Evolutionary conservation across 352 stramenopile genomes (phyloP).

Genomic region (Phytophthora idaei): DNA sequence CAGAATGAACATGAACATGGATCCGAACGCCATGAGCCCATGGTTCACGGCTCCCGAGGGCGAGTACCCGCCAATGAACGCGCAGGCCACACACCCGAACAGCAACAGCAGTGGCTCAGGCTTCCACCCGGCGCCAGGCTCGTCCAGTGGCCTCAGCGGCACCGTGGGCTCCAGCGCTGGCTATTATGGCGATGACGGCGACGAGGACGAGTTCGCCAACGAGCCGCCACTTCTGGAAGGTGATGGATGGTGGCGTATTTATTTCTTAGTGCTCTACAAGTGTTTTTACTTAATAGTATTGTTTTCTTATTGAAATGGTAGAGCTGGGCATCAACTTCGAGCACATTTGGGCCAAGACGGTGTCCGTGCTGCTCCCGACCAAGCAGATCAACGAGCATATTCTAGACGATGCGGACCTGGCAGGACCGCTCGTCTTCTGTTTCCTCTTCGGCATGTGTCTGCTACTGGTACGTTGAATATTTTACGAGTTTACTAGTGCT

Average conservation of each 20-base stretch:
- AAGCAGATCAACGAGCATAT: slow-evolving; percentile 90
- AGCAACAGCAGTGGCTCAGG: slow-evolving; percentile 20
- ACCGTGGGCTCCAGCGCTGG: slow-evolving; percentile 26
- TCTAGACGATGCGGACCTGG: slow-evolving; percentile 93
- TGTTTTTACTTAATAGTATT: slow-evolving; percentile 9
- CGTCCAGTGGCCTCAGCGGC: slow-evolving; percentile 31
- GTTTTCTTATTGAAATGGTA: slow-evolving; percentile 23
- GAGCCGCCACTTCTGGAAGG: slow-evolving; percentile 96
- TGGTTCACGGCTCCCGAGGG: slow-evolving; percentile 69
- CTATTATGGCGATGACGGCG: slow-evolving; percentile 40
- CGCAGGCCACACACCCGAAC: slow-evolving; percentile 25
- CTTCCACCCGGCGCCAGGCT: slow-evolving; percentile 32
- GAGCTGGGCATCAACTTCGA: slow-evolving; percentile 98
- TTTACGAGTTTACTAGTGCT: slow-evolving; percentile 1
- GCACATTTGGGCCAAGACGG: slow-evolving; percentile 97
- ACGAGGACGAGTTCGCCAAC: slow-evolving; percentile 94
- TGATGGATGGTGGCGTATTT: slow-evolving; percentile 24
- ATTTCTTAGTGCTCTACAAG: slow-evolving; percentile 4
- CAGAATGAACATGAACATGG: slow-evolving; percentile 84
- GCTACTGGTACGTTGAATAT: slow-evolving; percentile 71
- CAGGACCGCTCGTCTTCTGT: slow-evolving; percentile 95
- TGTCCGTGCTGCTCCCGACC: slow-evolving; percentile 94
- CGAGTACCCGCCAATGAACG: slow-evolving; percentile 47
- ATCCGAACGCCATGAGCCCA: slow-evolving; percentile 65
- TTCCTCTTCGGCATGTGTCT: slow-evolving; percentile 95